Percentiles rank a stretch among this genome's conserved stretches.
phyloP scores from a whole-genome alignment of 345 rosid species.

The Psidium guajava region DNA sequence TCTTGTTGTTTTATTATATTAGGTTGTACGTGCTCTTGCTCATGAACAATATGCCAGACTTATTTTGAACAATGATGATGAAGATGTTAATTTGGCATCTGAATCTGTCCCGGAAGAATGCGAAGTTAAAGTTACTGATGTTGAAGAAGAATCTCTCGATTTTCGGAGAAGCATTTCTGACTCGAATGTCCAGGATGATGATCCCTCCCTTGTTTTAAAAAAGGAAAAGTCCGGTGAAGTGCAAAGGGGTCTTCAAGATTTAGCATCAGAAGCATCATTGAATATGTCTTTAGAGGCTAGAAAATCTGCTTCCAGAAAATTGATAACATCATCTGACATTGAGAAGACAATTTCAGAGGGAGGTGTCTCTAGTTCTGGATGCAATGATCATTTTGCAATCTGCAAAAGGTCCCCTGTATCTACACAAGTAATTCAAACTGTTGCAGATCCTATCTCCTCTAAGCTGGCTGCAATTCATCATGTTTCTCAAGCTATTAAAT shows the following conservation, averaged over 20 bases:
- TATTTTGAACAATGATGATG: slow-evolving; percentile 56
- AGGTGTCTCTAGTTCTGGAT: slow-evolving; percentile 4
- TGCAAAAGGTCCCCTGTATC: slow-evolving; percentile 23
- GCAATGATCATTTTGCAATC: slow-evolving; percentile 25
- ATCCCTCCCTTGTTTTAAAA: slow-evolving; percentile 14
- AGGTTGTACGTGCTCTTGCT: slow-evolving; percentile 93
- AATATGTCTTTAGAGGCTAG: slow-evolving; percentile 29
- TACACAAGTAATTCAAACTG: slow-evolving; percentile 34
- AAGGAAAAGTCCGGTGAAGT: slow-evolving; percentile 21
- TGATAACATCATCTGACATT: slow-evolving; percentile 6
- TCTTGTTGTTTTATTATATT: slow-evolving; percentile 14
- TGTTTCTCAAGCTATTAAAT: slow-evolving; percentile 95
- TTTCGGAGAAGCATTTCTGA: slow-evolving; percentile 22
- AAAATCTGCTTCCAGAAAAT: slow-evolving; percentile 13
- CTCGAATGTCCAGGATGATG: slow-evolving; percentile 21
- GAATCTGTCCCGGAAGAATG: slow-evolving; percentile 49
- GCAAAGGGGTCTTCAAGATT: slow-evolving; percentile 6
- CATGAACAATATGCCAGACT: slow-evolving; percentile 97
- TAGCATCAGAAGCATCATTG: slow-evolving; percentile 20
- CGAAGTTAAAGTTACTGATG: slow-evolving; percentile 40
- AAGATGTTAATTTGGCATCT: slow-evolving; percentile 44
- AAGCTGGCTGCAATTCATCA: slow-evolving; percentile 84
- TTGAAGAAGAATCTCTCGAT: slow-evolving; percentile 42
- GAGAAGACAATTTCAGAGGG: slow-evolving; percentile 14
- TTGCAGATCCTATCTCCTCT: slow-evolving; percentile 55